Conservation (phyloP, 179 eudicot species). For the Pouteria campechiana region DNA sequence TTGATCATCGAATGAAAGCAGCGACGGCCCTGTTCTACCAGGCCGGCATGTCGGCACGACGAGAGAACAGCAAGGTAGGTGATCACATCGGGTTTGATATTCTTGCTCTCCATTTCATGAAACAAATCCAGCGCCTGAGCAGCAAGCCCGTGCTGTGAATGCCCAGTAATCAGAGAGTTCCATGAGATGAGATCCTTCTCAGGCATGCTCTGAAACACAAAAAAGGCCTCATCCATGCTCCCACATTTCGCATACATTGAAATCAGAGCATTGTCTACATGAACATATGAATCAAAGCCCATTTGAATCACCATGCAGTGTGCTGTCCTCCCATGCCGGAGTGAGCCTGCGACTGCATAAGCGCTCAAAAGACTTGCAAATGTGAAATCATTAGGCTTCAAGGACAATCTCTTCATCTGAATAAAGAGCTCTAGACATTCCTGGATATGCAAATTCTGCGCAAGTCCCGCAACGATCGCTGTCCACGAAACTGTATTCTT, state of each 20-base stretch:
- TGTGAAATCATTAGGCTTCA: slow-evolving; percentile 47
- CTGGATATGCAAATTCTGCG: slow-evolving; percentile 25
- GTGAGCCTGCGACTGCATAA: slow-evolving; percentile 39
- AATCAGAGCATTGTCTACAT: slow-evolving; percentile 45
- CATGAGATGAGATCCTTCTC: slow-evolving; percentile 43
- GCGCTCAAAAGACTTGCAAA: slow-evolving; percentile 51
- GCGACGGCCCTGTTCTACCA: slow-evolving; percentile 36
- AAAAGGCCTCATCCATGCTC: slow-evolving; percentile 29
- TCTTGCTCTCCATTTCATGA: slow-evolving; percentile 31
- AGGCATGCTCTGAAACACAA: slow-evolving; percentile 23
- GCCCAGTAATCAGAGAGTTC: slow-evolving; percentile 59
- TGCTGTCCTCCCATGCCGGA: slow-evolving; percentile 33
- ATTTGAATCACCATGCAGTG: slow-evolving; percentile 37
- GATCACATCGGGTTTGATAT: slow-evolving; percentile 40
- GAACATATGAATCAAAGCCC: slow-evolving; percentile 29
- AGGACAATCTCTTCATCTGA: slow-evolving; percentile 27
- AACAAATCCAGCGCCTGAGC: slow-evolving; percentile 36
- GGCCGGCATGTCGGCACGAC: slow-evolving; percentile 59
- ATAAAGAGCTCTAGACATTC: slow-evolving; percentile 37
- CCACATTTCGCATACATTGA: slow-evolving; percentile 64
- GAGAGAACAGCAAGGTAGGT: slow-evolving; percentile 49
- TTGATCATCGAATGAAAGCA: slow-evolving; percentile 34
- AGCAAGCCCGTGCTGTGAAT: slow-evolving; percentile 49
- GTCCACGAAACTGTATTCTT: slow-evolving; percentile 64
- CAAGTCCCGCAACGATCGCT: slow-evolving; percentile 51